A percentile compares a stretch with the other conserved stretches of the same genome.
phyloP scores from a whole-genome alignment of 805 yeast species.

The Komagataella phaffii region DNA sequence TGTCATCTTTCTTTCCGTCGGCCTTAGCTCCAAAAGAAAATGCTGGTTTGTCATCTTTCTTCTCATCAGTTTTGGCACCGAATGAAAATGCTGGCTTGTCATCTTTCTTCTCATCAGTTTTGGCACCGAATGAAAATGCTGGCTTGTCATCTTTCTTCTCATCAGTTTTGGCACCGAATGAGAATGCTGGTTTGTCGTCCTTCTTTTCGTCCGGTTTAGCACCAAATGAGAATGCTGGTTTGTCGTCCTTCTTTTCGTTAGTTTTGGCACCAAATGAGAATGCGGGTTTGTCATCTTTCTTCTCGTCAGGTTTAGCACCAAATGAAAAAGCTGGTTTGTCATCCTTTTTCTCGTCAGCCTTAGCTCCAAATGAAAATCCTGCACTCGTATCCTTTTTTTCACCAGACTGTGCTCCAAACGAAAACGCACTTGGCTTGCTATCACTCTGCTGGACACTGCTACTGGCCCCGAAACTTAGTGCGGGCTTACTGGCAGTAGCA shows the following conservation, averaged over 20 bases:
- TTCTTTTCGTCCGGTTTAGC: neutral
- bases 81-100: constrained; percentile 4
- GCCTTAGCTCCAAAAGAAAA: constrained; percentile 6
- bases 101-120: constrained; percentile 3
- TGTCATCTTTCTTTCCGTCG: constrained; percentile 1
- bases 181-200: constrained; percentile 4
- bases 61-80: constrained; percentile 5
- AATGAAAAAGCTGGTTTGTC: constrained; percentile 1
- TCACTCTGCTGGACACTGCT: neutral
- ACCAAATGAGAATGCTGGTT: constrained; percentile 2
- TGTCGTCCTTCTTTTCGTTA: neutral
- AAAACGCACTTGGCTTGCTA: constrained; percentile 2
- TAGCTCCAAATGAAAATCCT: constrained; percentile 9
- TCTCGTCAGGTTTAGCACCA: constrained; percentile 1
- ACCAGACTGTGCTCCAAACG: constrained; percentile 3
- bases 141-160: constrained; percentile 6
- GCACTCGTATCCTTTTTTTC: constrained; percentile 3
- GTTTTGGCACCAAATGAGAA: constrained; percentile 7
- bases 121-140: constrained; percentile 2
- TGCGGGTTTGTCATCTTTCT: constrained; percentile 1
- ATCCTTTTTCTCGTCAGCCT: constrained; percentile 5
- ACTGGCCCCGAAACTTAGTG: constrained; percentile 1
- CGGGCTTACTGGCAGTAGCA: constrained; percentile 2
- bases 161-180: constrained; percentile 3
- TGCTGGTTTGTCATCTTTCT: constrained; percentile 2